Base-by-base conservation (phyloP, 176 grass and related monocot genomes). In the Aegilops speltoides region DNA sequence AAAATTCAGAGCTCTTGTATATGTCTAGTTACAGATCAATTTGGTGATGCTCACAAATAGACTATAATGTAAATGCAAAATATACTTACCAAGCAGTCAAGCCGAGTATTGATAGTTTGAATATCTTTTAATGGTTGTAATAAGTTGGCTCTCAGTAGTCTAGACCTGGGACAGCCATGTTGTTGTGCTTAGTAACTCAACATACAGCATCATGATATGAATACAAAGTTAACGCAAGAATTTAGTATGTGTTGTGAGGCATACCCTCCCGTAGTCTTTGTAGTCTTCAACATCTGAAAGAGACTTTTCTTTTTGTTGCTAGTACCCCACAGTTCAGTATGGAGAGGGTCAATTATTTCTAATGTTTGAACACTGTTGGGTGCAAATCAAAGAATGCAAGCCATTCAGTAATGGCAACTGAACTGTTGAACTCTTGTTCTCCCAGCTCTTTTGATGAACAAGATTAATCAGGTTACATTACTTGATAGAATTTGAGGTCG, bases 271-370 rank as follows among this genome's bases (percentile, higher is more conserved):
- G 81, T 87, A 82, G 96, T 98, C 79, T 95, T 98, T 78, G 96
- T 98, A 86, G 90, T 95, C 88, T 94, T 98, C 79, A 98, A 82
- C 93, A 95, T 94, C 87, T 94, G 91, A 86, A 98, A 98, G 26
- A 98, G 93, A 81, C 93, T 98, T 89, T 94, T 98, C 89, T 95
- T 98, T 88, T 98, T 98, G 74, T 89, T 92, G 86, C 91, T 84
- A 24, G 91, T 88, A 43, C 93, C 93, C 91, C 88, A 95, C 36
- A 94, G 84, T 79, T 98, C 96, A 72, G 88, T 91, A 90, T 98
- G 93, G 50, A 95, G 88, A 81, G 96, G 90, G 16, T 98, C 96
- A 86, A 98, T 98, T 86, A 98, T 90, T 95, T 98, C 96, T 88
- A 98, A 84, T 79, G 91, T 98, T 68, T 92, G 93, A 79, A 98